phyloP scores from a whole-genome alignment of 768 basidiomycete genomes.

The Dacryopinax primogenitus region DNA sequence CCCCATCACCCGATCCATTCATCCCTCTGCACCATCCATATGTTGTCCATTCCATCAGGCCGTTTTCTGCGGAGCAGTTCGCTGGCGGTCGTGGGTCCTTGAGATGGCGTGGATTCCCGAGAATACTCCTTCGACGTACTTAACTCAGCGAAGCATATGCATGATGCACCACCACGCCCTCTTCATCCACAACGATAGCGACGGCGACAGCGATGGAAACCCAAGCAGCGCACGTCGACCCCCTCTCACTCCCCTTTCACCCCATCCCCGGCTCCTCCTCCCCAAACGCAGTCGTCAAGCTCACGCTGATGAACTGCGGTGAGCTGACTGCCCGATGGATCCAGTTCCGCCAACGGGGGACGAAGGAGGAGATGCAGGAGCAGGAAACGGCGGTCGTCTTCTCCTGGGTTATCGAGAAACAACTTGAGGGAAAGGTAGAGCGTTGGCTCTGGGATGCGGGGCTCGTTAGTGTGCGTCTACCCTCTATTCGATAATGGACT shows the following conservation, averaged over 20 bases:
- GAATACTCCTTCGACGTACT: too few relatives aligned
- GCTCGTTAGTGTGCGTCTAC: constrained; percentile 14
- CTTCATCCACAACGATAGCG: too few relatives aligned
- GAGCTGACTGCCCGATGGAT: constrained; percentile 10
- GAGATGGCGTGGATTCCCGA: too few relatives aligned
- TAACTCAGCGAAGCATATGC: too few relatives aligned
- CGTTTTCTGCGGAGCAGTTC: too few relatives aligned
- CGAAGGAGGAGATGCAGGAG: constrained; percentile 13
- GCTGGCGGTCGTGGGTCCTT: too few relatives aligned
- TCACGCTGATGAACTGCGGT: constrained; percentile 16
- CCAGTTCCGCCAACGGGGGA: constrained; percentile 7
- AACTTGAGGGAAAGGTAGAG: constrained; percentile 14
- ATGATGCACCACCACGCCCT: too few relatives aligned
- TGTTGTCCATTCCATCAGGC: too few relatives aligned
- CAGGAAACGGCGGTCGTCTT: constrained; percentile 14
- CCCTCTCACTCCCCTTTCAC: neutral
- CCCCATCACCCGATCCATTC: too few relatives aligned
- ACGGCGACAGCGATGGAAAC: neutral
- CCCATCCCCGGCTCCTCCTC: constrained; percentile 14
- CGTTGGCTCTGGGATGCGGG: constrained; percentile 18
- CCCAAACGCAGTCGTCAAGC: constrained; percentile 12
- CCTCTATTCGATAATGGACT: too few relatives aligned
- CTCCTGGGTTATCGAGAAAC: constrained; percentile 17
- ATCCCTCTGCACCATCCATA: too few relatives aligned
- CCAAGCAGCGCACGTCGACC: neutral